A percentile compares a stretch with the other conserved stretches of the same genome.
Conservation (phyloP, 1,284 basidiomycete genomes). For the Ceratobasidium sp. region DNA sequence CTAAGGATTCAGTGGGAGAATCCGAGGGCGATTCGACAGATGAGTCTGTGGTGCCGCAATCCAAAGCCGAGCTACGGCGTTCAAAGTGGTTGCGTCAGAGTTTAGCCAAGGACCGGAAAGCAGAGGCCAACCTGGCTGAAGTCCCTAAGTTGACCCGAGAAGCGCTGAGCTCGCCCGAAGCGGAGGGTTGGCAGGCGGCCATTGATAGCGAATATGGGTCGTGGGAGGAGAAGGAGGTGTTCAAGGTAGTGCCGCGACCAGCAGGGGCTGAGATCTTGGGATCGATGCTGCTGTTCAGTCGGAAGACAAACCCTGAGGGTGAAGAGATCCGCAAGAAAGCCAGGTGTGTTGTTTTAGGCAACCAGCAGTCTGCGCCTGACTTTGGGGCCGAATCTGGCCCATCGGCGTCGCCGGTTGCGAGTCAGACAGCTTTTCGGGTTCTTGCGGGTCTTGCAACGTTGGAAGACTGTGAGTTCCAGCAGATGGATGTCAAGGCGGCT, state of each 20-base stretch:
- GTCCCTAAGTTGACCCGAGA: background rate
- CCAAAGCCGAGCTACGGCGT: no score
- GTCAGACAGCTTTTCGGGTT: constrained; percentile 23
- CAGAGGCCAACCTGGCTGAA: background rate
- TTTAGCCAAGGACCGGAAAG: background rate
- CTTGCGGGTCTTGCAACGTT: no score
- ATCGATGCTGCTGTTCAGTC: constrained; percentile 41
- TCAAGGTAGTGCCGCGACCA: background rate
- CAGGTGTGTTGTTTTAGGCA: constrained; percentile 61
- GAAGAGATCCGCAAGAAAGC: constrained; percentile 58
- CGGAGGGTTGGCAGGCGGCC: background rate
- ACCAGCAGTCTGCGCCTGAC: constrained; percentile 59
- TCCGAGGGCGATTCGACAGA: no score
- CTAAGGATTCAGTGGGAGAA: background rate
- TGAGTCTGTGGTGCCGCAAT: no score
- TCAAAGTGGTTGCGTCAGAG: no score
- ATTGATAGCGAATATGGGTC: background rate
- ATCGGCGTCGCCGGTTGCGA: no score
- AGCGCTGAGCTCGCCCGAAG: background rate
- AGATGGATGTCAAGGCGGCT: constrained; percentile 62
- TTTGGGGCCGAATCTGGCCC: constrained; percentile 51
- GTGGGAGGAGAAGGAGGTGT: background rate
- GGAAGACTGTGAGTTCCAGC: constrained; percentile 56
- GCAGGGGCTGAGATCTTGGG: background rate
- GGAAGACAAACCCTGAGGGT: constrained; percentile 58